phyloP scores from a whole-genome alignment of 352 stramenopile species.

The Globisporangium parvum region DNA sequence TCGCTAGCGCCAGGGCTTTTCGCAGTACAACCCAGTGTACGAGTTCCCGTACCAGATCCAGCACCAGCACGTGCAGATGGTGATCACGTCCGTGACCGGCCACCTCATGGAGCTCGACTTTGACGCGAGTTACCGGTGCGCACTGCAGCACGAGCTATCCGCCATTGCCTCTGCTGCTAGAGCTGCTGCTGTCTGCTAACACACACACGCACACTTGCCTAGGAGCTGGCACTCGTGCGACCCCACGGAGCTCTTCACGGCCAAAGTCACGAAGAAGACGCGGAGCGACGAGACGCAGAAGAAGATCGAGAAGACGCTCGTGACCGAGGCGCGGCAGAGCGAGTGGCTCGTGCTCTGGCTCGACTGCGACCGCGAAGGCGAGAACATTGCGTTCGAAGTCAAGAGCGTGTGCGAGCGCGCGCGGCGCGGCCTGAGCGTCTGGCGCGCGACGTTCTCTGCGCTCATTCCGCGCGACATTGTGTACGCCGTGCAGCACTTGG shows the following conservation, averaged over 20 bases:
- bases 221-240: constrained; percentile 94
- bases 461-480: constrained; percentile 91
- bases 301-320: constrained; percentile 89
- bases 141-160: too few relatives aligned
- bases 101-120: constrained; percentile 99
- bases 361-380: constrained; percentile 99
- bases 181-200: not conserved
- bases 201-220: not conserved
- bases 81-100: constrained; percentile 95
- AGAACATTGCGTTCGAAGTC: constrained; percentile 98
- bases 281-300: constrained; percentile 77
- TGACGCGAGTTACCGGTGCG: constrained; percentile 50
- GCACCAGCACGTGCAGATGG: constrained; percentile 84
- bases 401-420: constrained; percentile 80
- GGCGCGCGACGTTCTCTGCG: constrained; percentile 90
- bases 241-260: constrained; percentile 92
- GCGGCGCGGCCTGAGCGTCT: constrained; percentile 73
- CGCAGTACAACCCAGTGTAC: constrained; percentile 89
- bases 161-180: too few relatives aligned
- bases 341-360: constrained; percentile 96
- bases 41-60: constrained; percentile 88
- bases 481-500: constrained; percentile 81
- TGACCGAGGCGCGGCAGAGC: constrained; percentile 72
- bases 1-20: constrained; percentile 56
- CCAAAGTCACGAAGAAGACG: constrained; percentile 83